Evolutionary conservation across 2,329 filamentous ascomycete species (phyloP).

Genomic region (Calonectria pauciramosa): DNA sequence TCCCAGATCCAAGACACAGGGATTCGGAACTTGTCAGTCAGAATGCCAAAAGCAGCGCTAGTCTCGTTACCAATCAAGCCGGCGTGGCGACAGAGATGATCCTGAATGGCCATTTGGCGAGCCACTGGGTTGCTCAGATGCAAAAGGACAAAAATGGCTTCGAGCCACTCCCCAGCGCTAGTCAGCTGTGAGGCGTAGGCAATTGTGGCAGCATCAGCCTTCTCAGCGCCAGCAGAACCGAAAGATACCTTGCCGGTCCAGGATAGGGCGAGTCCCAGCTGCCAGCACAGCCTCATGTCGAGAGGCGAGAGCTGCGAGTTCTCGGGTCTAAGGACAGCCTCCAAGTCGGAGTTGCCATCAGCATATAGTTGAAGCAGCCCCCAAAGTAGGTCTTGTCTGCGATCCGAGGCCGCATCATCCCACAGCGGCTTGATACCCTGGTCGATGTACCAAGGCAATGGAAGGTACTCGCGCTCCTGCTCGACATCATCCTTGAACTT

Average conservation of each 20-base stretch:
- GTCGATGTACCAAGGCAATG: conserved; percentile 79
- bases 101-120: conserved; percentile 77
- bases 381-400: conserved; percentile 86
- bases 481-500: conserved; percentile 81
- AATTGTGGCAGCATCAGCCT: conserved; percentile 75
- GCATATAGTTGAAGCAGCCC: conserved; percentile 87
- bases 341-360: conserved; percentile 69
- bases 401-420: conserved; percentile 69
- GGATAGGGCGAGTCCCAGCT: conserved; percentile 79
- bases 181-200: conserved; percentile 76
- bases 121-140: conserved; percentile 76
- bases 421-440: conserved; percentile 70
- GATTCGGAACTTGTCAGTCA: conserved; percentile 77
- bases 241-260: conserved; percentile 66
- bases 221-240: conserved; percentile 66
- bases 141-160: conserved; percentile 82
- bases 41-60: conserved; percentile 67
- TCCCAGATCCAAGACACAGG: conserved; percentile 87
- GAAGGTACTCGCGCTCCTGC: conserved; percentile 78
- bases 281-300: conserved; percentile 85
- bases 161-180: conserved; percentile 75
- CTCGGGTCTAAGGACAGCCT: conserved; percentile 80
- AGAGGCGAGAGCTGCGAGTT: conserved; percentile 82
- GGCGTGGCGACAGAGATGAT: conserved; percentile 81
- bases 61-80: conserved; percentile 72